These are phyloP conservation scores for Xylariomycetidae sp. DNA, from an alignment of 2,329 filamentous ascomycete genomes.

Conservation along the genomic window DNA sequence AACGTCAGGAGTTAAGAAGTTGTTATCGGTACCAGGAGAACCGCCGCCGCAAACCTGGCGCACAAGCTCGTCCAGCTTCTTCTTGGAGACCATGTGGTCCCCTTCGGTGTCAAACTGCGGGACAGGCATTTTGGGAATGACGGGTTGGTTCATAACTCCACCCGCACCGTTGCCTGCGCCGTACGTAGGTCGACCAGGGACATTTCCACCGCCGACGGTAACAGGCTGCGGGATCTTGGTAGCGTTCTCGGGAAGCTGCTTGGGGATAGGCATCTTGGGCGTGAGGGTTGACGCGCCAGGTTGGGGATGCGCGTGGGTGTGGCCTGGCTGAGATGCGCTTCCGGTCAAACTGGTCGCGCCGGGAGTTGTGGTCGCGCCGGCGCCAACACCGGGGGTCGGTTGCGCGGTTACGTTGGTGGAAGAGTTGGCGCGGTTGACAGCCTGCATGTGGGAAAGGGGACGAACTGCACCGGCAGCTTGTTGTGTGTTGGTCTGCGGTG, in stretches of 20 bases:
- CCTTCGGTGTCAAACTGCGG: conserved; percentile 89
- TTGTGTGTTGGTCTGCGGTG: conserved; percentile 35
- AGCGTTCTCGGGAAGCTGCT: conserved; percentile 63
- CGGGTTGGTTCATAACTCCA: conserved; percentile 82
- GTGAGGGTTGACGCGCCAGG: conserved; percentile 36
- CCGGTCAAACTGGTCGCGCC: conserved; percentile 16
- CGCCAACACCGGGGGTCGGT: conserved; percentile 19
- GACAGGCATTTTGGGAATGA: conserved; percentile 71
- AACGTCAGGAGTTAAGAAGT: conserved; percentile 81
- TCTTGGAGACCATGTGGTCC: conserved; percentile 92
- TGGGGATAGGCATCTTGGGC: conserved; percentile 74
- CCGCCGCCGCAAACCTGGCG: conserved; percentile 84
- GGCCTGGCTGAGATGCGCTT: conserved; percentile 30
- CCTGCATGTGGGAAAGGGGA: conserved; percentile 22
- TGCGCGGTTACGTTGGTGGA: conserved; percentile 20
- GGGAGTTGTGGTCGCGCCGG: conserved; percentile 17
- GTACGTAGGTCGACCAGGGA: conserved; percentile 72
- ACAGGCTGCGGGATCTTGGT: conserved; percentile 69
- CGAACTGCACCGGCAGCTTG: conserved; percentile 15
- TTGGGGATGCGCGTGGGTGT: conserved; percentile 44
- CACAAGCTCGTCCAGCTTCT: conserved; percentile 92
- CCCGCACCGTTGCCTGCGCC: conserved; percentile 71
- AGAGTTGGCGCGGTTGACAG: conserved; percentile 26
- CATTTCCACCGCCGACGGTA: conserved; percentile 54
- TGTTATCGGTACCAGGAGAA: conserved; percentile 64